Evolutionary conservation across 2,329 filamentous ascomycete genomes (phyloP).

Genomic region (Laburnicola sp.): DNA sequence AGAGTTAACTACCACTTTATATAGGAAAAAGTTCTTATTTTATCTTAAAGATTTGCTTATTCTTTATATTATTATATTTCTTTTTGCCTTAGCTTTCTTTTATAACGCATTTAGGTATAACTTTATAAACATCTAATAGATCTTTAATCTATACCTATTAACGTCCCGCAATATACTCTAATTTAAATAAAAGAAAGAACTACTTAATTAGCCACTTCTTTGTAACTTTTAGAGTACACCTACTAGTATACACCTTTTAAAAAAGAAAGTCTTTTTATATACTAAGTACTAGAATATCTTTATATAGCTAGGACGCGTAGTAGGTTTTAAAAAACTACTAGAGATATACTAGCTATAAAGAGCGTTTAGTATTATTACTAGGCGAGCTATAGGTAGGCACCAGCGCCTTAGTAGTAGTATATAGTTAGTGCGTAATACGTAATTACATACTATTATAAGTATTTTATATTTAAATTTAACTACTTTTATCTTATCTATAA

Average conservation of each 20-base stretch:
- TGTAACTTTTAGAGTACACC: constrained; percentile 16
- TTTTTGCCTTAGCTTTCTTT: constrained; percentile 17
- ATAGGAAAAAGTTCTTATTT: constrained; percentile 25
- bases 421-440: no score
- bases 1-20: constrained; percentile 13
- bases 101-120: constrained; percentile 16
- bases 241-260: constrained; percentile 14
- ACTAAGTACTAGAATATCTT: constrained; percentile 23
- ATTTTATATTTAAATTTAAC: no score
- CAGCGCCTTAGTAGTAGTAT: no score
- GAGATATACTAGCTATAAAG: constrained; percentile 21
- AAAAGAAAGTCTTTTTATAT: constrained; percentile 18
- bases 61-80: constrained; percentile 22
- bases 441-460: no score
- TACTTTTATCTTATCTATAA: no score
- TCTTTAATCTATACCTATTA: constrained; percentile 22
- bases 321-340: constrained; percentile 19
- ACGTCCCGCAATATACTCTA: constrained; percentile 15
- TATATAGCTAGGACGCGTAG: constrained; percentile 19
- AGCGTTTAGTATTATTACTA: constrained; percentile 12
- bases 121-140: constrained; percentile 18
- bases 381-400: no score
- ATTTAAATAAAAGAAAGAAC: constrained; percentile 20
- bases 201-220: constrained; percentile 20
- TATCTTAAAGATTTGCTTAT: constrained; percentile 16